Base-by-base conservation (phyloP, 768 basidiomycete genomes). In the Mrakia blollopis region DNA sequence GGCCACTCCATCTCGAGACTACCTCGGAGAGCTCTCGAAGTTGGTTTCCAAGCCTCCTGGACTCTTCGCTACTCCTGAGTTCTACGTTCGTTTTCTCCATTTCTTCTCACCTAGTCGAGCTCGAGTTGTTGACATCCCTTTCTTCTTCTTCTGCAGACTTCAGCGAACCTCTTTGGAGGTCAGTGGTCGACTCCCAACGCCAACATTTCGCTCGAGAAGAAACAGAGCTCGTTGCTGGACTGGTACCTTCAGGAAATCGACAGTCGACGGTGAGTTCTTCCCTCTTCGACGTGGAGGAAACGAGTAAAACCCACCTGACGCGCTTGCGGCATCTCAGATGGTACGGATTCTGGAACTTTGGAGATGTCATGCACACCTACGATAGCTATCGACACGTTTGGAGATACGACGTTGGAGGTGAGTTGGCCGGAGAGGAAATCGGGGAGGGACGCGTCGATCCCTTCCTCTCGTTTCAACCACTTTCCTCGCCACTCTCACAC, bases 301-400 rank as follows among this genome's bases (percentile, higher is more conserved):
- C 11, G 14, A 6, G 44, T 11, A 7, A n/a, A n/a, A n/a, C n/a
- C n/a, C n/a, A n/a, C n/a, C n/a, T n/a, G n/a, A n/a, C n/a, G n/a
- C n/a, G n/a, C n/a, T 44, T 41, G 39, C 44, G 44, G n/a, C n/a
- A n/a, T n/a, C 44, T 44, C 44, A 44, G 44, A 21, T 50, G 47
- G 47, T 50, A 50, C 67, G 37, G 67, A 1, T 37, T 52, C 21
- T 30, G 41, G 54, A 32, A 57, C 28, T 74, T 74, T 28, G 61
- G 73, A 30, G 73, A 74, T 30, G 73, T 74, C 39, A 74, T 74
- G 73, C 73, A 74, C 60, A 74, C 73, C 2, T 72, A 57, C 70
- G 70, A 72, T 32, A 9, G 10, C 4, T 35, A 57, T 9, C 39
- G 72, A 14, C 72, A 73, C 72, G 35, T 37, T 25, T 73, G 72